A percentile compares a stretch with the other conserved stretches of the same genome.
Evolutionary conservation across 169 alveolate species (phyloP).

Genomic region (Amoebophrya sp.): DNA sequence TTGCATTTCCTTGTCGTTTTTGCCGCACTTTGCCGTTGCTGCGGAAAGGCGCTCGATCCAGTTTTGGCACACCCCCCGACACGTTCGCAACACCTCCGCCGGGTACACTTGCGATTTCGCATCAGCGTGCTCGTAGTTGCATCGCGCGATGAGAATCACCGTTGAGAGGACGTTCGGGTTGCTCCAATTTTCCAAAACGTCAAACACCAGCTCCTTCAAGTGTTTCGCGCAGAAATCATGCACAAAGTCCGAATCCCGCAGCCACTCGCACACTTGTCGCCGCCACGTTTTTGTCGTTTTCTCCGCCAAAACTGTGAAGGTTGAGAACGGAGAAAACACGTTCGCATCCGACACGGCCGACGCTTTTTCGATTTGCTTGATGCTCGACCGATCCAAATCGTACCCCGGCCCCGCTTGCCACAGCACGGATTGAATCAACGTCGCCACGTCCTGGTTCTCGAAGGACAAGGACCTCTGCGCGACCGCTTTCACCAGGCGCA

Average conservation of each 20-base stretch:
- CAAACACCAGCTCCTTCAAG: background rate
- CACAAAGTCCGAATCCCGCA: background rate
- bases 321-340: background rate
- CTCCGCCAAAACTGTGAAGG: background rate
- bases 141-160: background rate
- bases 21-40: background rate
- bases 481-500: conserved; percentile 18
- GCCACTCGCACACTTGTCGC: background rate
- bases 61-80: background rate
- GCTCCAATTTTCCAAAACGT: background rate
- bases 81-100: background rate
- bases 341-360: background rate
- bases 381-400: background rate
- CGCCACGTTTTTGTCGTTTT: background rate
- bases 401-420: conserved; percentile 33
- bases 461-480: conserved; percentile 20
- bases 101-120: no score
- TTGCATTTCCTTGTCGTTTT: background rate
- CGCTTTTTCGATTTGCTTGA: background rate
- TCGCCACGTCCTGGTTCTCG: conserved; percentile 18
- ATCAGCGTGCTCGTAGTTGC: background rate
- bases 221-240: background rate
- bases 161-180: background rate
- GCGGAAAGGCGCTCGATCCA: background rate
- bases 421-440: background rate